Conservation (phyloP, 2,329 filamentous ascomycete species). For the Fusarium newnesense region DNA sequence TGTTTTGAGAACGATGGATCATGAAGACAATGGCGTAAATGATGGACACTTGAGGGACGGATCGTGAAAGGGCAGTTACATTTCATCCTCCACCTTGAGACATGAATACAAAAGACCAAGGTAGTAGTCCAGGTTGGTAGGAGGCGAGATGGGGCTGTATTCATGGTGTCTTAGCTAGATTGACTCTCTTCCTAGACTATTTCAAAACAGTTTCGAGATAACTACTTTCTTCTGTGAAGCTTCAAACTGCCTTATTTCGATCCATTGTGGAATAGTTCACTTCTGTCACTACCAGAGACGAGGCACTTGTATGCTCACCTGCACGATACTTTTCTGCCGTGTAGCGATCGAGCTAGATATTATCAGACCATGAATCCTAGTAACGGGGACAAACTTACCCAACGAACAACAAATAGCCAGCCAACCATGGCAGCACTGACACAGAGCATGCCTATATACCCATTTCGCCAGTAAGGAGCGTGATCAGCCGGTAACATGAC, state of each 20-base stretch:
- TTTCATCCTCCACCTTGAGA: not conserved
- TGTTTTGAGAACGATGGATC: not conserved
- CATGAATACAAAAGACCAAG: not conserved
- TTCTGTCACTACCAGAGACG: not conserved
- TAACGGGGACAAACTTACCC: not conserved
- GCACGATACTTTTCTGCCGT: constrained; percentile 9
- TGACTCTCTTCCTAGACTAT: not conserved
- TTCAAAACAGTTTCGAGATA: too few relatives aligned
- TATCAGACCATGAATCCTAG: not conserved
- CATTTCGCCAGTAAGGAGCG: constrained; percentile 53
- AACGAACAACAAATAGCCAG: constrained; percentile 33
- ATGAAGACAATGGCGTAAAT: not conserved
- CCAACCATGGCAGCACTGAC: not conserved
- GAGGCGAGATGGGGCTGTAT: not conserved
- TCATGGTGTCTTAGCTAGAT: not conserved
- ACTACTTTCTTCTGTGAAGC: not conserved
- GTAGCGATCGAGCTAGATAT: constrained; percentile 6
- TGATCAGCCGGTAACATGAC: constrained; percentile 54
- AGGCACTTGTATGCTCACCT: not conserved
- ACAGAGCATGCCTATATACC: constrained; percentile 43
- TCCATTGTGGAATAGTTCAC: not conserved
- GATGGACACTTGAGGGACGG: not conserved
- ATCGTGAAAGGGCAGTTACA: too few relatives aligned
- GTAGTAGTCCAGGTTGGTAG: not conserved
- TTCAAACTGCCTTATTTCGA: too few relatives aligned